Evolutionary conservation across 2,329 filamentous ascomycete genomes (phyloP), one percentile per base, ranked within the genome.

Genomic region (Pezizomycotina sp.): DNA sequence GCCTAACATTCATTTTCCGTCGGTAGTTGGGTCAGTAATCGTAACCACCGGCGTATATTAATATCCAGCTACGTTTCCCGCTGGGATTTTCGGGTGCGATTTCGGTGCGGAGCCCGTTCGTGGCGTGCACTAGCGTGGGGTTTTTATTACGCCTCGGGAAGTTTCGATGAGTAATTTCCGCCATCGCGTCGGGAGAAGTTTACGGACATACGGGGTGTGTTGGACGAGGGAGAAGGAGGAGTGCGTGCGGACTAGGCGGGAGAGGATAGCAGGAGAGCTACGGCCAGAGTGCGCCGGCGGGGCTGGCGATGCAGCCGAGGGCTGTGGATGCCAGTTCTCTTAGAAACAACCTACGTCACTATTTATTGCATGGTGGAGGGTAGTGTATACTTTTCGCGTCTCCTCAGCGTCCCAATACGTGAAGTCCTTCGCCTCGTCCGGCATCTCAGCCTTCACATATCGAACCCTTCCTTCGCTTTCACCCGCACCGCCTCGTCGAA

Each of bases 41-140:
- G 29, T 63, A 66, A 0, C 62, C 61, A 0, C 53, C 47, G 3
- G 50, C 53, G 38, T 65, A 65, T 1, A 64, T 54, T 6, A 70
- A 53, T 1, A 62, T 60, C 66, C 68, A 72, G 0, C 66, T 68
- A 4, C 57, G 57, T 12, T 51, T 41, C 2, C 58, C 56, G 12
- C 55, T 55, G 13, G 51, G 45, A 1, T 46, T 38, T 34, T 21
- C 9, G 68, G 66, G 2, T 72, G 48, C 1, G 73, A 60, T 32
- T 68, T 61, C 0, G 61, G 52, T 0, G 64, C 58, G 44, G 65
- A 65, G 4, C 57, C n/a, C 66, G 43, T 74, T 73, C 1, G 68
- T 74, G 5, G 66, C 65, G 44, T 74, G 66, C 2, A 74, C 57
- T 1, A 75, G 56, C 34, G 72, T 62, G 56, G 55, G 5, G 66